These are phyloP conservation scores for Plasmodium gonderi DNA, from an alignment of 169 alveolate species.

Conservation along the genomic window DNA sequence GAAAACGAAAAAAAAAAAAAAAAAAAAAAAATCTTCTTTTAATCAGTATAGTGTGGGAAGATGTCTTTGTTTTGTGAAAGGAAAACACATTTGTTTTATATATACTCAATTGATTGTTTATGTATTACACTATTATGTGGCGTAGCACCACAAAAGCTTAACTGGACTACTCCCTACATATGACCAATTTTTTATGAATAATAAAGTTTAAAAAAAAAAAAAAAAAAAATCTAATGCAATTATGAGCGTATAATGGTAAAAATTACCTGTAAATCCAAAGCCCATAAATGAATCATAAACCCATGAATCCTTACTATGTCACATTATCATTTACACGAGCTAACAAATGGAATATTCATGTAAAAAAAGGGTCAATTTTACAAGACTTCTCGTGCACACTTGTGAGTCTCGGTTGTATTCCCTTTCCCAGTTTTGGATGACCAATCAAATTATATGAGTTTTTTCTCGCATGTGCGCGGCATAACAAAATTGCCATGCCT, in stretches of 20 bases:
- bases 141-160: no score
- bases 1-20: background rate
- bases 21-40: background rate
- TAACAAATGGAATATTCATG: background rate
- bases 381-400: background rate
- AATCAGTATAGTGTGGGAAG: no score
- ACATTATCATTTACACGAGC: background rate
- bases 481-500: background rate
- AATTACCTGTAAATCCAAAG: background rate
- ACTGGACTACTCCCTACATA: no score
- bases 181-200: no score
- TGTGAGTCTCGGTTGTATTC: background rate
- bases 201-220: background rate
- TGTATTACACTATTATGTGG: no score
- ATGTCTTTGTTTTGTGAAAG: no score
- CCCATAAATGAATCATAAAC: no score
- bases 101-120: no score
- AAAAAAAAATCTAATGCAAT: background rate
- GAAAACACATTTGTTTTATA: no score
- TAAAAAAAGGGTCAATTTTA: background rate
- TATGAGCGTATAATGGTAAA: background rate
- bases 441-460: background rate
- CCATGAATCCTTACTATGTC: background rate
- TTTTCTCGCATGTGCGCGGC: background rate
- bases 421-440: background rate